Conservation (phyloP, 495 filamentous ascomycete genomes). For the Pseudevernia furfuracea region DNA sequence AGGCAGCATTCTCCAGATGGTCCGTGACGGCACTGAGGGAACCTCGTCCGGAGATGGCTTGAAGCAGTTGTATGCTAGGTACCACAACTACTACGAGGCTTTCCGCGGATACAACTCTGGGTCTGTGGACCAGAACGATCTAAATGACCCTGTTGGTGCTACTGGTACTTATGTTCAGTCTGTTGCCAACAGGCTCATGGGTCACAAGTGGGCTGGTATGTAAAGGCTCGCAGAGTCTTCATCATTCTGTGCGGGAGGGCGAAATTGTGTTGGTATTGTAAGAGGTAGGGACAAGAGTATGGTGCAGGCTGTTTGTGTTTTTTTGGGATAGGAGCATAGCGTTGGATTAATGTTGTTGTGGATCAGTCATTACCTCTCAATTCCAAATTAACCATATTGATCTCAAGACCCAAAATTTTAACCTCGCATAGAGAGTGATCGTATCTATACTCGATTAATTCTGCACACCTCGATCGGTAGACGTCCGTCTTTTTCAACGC, state of each 20-base stretch:
- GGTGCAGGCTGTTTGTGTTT: neutral
- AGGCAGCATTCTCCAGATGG: conserved; percentile 30
- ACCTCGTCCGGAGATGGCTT: conserved; percentile 34
- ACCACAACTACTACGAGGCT: conserved; percentile 21
- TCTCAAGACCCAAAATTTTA: too few relatives aligned
- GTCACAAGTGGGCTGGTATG: conserved; percentile 15
- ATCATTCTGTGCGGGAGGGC: neutral
- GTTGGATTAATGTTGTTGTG: neutral
- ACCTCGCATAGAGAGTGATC: too few relatives aligned
- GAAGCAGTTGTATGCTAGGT: conserved; percentile 26
- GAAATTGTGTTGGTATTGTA: neutral
- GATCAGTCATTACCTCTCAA: neutral
- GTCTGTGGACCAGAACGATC: conserved; percentile 8
- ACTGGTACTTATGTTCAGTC: conserved; percentile 16
- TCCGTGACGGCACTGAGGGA: conserved; percentile 35
- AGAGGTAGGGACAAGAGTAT: neutral
- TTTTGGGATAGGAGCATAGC: neutral
- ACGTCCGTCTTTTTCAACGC: too few relatives aligned
- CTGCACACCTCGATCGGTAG: too few relatives aligned
- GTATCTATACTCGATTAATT: too few relatives aligned
- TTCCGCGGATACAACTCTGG: conserved; percentile 34
- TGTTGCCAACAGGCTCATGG: conserved; percentile 17
- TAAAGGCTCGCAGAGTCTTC: neutral
- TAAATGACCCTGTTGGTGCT: conserved; percentile 13
- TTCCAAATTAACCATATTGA: neutral